Percentiles rank a stretch among this genome's conserved stretches.
These are phyloP conservation scores for Phoma sp. DNA, from an alignment of 2,329 filamentous ascomycete species.

Conservation along the genomic window DNA sequence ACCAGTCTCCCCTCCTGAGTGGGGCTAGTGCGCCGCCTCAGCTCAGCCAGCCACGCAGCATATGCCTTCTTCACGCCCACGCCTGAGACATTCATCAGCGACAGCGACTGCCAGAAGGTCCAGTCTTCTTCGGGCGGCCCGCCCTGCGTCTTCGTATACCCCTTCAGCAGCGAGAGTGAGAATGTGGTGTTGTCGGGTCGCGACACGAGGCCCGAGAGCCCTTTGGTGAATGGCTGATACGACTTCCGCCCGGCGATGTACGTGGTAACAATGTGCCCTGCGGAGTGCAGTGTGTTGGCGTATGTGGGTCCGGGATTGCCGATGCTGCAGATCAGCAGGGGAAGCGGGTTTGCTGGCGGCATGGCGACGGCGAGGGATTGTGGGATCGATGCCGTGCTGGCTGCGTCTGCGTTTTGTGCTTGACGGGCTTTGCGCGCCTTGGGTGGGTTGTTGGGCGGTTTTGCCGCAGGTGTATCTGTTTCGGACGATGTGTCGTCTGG, in stretches of 20 bases:
- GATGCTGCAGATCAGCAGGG: constrained; percentile 81
- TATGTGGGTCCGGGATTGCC: constrained; percentile 77
- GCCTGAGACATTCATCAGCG: constrained; percentile 85
- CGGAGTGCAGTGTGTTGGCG: constrained; percentile 80
- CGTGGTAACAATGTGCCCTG: constrained; percentile 79
- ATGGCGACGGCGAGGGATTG: constrained; percentile 22
- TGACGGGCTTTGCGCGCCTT: constrained; percentile 7
- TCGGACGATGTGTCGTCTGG: constrained; percentile 26
- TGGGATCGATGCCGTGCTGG: constrained; percentile 2
- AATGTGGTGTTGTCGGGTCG: constrained; percentile 33
- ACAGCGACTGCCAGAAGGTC: constrained; percentile 76
- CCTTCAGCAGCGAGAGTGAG: constrained; percentile 56
- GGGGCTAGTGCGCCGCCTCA: constrained; percentile 14
- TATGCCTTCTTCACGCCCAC: constrained; percentile 71
- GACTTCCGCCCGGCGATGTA: constrained; percentile 28
- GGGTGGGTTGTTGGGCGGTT: constrained; percentile 25
- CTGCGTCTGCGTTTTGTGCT: not conserved
- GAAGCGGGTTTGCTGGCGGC: constrained; percentile 39
- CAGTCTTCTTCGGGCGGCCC: constrained; percentile 46
- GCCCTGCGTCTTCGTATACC: constrained; percentile 21
- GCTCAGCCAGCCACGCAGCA: constrained; percentile 54
- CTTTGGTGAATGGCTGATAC: constrained; percentile 41
- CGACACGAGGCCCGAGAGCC: constrained; percentile 38
- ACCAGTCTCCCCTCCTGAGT: constrained; percentile 62
- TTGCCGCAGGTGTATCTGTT: constrained; percentile 19